Percentiles rank a stretch among this genome's conserved stretches.
phyloP scores from a whole-genome alignment of 805 yeast species.

The Wickerhamiella cacticola region DNA sequence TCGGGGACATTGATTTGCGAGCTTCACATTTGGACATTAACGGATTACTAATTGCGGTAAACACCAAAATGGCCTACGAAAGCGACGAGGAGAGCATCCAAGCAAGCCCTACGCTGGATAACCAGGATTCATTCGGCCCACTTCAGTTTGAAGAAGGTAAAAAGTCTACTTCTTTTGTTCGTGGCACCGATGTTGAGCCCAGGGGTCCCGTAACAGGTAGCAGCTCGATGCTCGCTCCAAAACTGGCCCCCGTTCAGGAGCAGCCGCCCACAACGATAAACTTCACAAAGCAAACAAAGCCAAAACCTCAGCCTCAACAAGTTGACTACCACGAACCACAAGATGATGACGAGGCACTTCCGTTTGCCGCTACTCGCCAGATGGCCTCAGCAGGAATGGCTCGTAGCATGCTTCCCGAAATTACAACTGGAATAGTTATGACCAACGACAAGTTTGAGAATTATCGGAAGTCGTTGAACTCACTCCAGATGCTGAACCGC shows the following conservation, averaged over 20 bases:
- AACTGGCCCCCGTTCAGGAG: background rate
- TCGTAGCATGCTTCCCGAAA: slow-evolving; percentile 16
- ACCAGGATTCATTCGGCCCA: slow-evolving; percentile 4
- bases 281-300: background rate
- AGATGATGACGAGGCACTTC: slow-evolving; percentile 22
- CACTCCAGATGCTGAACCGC: slow-evolving; percentile 16
- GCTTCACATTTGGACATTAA: background rate
- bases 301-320: background rate
- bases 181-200: background rate
- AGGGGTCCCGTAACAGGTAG: slow-evolving; percentile 9
- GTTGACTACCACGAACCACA: background rate
- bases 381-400: slow-evolving; percentile 19
- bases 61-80: slow-evolving; percentile 2
- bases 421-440: slow-evolving; percentile 20
- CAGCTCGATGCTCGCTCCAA: slow-evolving; percentile 5
- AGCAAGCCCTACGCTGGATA: slow-evolving; percentile 6
- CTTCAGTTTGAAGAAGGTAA: background rate
- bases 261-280: slow-evolving; percentile 4
- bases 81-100: slow-evolving; percentile 13
- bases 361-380: slow-evolving; percentile 22
- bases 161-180: background rate
- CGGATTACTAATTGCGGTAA: slow-evolving; percentile 7
- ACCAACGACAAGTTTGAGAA: slow-evolving; percentile 21
- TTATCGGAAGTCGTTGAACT: slow-evolving; percentile 20
- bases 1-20: slow-evolving; percentile 3